phyloP scores from a whole-genome alignment of 192 early-diverging fungal genomes.

The Jimgerdemannia flammicorona region DNA sequence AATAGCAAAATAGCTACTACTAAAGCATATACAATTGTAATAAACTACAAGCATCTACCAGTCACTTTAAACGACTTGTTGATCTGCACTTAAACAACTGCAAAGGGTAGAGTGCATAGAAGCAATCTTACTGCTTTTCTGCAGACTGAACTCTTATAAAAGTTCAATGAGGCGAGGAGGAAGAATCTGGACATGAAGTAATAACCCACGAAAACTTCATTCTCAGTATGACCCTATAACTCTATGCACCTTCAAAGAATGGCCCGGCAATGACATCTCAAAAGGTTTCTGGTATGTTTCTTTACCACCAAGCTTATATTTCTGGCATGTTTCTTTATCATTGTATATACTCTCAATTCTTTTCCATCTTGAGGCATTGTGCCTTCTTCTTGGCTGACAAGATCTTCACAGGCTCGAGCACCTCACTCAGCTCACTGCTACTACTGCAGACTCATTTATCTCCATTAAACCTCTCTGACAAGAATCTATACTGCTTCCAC shows the following conservation, averaged over 20 bases:
- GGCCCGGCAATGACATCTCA: conserved; percentile 35
- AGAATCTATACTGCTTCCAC: conserved; percentile 76
- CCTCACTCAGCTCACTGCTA: neutral
- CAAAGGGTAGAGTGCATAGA: too few species aligned
- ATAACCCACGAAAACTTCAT: conserved; percentile 2
- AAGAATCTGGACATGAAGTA: conserved; percentile 93
- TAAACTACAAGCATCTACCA: too few species aligned
- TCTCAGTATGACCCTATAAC: neutral
- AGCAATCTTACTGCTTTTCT: conserved; percentile 55
- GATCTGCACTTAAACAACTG: too few species aligned
- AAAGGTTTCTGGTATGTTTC: conserved; percentile 29
- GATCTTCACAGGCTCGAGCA: neutral
- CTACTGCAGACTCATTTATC: conserved; percentile 9
- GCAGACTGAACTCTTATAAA: conserved; percentile 72
- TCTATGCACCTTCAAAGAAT: conserved; percentile 50
- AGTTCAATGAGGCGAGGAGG: conserved; percentile 82
- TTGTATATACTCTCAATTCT: too few species aligned
- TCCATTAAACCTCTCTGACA: conserved; percentile 56
- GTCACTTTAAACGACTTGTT: too few species aligned
- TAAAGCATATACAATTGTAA: too few species aligned
- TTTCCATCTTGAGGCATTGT: conserved; percentile 37
- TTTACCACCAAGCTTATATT: too few species aligned
- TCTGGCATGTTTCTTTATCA: too few species aligned
- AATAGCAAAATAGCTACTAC: too few species aligned
- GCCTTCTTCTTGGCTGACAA: conserved; percentile 60